Percentiles rank a stretch among this genome's conserved stretches.
Conservation (phyloP, 139 green algal genomes). For the Chlorella sp. region DNA sequence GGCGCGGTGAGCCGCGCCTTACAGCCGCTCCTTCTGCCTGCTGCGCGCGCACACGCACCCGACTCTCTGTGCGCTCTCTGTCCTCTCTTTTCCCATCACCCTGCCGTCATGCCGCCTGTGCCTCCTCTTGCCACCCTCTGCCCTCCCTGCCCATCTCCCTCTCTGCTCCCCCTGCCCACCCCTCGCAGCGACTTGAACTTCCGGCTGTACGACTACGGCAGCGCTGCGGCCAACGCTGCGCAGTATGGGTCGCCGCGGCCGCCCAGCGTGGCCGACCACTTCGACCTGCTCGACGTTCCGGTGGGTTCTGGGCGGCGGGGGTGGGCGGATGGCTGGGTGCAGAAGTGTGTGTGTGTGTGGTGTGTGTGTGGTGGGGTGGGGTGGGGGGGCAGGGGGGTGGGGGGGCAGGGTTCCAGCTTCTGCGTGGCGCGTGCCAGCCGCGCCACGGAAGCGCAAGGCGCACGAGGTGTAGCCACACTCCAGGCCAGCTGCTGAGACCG, state of each 20-base stretch:
- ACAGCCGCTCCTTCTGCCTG: neutral
- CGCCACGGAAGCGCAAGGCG: no score
- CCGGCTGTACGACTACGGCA: conserved; percentile 88
- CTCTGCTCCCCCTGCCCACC: neutral
- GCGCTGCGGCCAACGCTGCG: conserved; percentile 48
- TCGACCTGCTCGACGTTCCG: conserved; percentile 76
- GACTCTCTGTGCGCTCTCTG: neutral
- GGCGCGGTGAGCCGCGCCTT: neutral
- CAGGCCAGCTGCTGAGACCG: no score
- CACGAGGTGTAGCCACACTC: no score
- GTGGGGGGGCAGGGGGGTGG: no score
- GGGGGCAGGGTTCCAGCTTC: no score
- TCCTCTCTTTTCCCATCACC: no score
- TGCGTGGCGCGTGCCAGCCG: no score
- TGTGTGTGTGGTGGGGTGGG: no score
- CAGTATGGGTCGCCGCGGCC: conserved; percentile 58
- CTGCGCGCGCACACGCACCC: neutral
- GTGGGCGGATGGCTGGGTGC: no score
- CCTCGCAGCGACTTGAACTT: conserved; percentile 52
- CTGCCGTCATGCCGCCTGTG: neutral
- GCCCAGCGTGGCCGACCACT: conserved; percentile 78
- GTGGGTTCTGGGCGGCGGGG: no score
- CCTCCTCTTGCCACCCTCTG: neutral
- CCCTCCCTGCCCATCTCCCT: neutral
- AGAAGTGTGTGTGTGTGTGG: no score